Base-by-base conservation (phyloP, 2,329 filamentous ascomycete genomes). In the Nigrospora oryzae region DNA sequence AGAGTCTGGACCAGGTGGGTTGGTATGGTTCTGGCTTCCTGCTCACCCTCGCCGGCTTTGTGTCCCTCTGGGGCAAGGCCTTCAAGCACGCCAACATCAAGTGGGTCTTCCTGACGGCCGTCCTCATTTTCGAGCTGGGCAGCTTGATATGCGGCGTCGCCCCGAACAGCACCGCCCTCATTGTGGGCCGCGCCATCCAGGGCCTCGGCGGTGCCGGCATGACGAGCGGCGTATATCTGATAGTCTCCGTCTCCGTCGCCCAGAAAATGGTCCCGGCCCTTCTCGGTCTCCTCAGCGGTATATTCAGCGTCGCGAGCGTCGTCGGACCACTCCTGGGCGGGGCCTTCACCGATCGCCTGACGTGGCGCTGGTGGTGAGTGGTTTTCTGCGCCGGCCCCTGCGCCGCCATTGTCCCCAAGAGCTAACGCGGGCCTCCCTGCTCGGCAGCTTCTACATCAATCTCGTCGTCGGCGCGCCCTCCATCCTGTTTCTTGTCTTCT, bases 141-240 rank as follows among this genome's bases (percentile, higher is more conserved):
- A 36, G 37, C 23, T 32, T 45, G 1, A 14, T 41, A 15, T 32
- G 37, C 13, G 45, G 23, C 11, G n/a, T 51, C 5, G 54, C 59
- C 1, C 59, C 58, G 1, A 61, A 50, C n/a, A 63, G 60, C 1
- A 50, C 52, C 5, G 59, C 58, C 3, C 60, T 69, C 3, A 68
- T 69, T n/a, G 49, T 57, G 0, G 67, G 67, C 0, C 57, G 67
- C 15, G 63, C 63, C 0, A 38, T 69, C 1, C 56, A 65, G 4
- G 67, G 65, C 2, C 34, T 63, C 1, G 67, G 65, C 1, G 60
- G 54, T 4, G 63, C 56, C 0, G 64, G 65, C 2, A 56, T 67
- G 13, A 57, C 61, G n/a, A 56, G 59, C 3, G 66, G 66, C 5
- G 51, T 46, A 3, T 49, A 51, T 17, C 50, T 59, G 48, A 62